These are phyloP conservation scores for Pythium dissotocum DNA, from an alignment of 352 stramenopile genomes.

Conservation along the genomic window DNA sequence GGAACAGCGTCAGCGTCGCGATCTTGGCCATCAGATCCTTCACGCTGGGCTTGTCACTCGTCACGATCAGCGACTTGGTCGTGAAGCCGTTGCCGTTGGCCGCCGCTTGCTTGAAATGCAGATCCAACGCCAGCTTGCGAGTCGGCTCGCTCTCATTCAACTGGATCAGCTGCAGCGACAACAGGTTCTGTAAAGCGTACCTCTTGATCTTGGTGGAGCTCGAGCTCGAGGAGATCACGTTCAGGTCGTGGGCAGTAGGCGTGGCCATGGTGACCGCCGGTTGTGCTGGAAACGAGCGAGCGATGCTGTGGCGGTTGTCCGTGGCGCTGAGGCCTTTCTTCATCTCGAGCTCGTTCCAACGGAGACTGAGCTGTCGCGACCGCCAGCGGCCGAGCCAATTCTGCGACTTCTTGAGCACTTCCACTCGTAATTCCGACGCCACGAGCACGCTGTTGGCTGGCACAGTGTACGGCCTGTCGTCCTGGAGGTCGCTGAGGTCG, in stretches of 20 bases:
- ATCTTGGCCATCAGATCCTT: slow-evolving; percentile 46
- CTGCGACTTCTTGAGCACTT: slow-evolving; percentile 69
- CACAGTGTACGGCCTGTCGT: slow-evolving; percentile 17
- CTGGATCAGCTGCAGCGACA: slow-evolving; percentile 53
- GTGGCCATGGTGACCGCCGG: background rate
- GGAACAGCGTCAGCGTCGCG: slow-evolving; percentile 60
- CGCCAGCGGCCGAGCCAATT: slow-evolving; percentile 69
- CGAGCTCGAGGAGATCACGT: background rate
- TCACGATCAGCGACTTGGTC: slow-evolving; percentile 55
- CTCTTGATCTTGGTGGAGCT: slow-evolving; percentile 24
- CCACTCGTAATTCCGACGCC: slow-evolving; percentile 42
- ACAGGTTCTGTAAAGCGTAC: slow-evolving; percentile 48
- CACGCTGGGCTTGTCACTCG: slow-evolving; percentile 35
- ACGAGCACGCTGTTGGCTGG: slow-evolving; percentile 27
- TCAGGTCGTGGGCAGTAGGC: background rate
- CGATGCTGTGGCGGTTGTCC: slow-evolving; percentile 13
- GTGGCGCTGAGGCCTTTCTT: slow-evolving; percentile 30
- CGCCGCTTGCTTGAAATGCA: slow-evolving; percentile 52
- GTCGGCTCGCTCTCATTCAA: slow-evolving; percentile 47
- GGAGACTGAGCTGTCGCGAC: slow-evolving; percentile 43
- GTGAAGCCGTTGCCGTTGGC: slow-evolving; percentile 35
- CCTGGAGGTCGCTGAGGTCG: background rate
- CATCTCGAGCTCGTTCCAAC: slow-evolving; percentile 61
- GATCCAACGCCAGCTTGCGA: slow-evolving; percentile 47
- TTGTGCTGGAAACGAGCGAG: slow-evolving; percentile 17